Evolutionary conservation across 106 monocot species (phyloP), one percentile per base, ranked within the genome.

Genomic region (Apostasia shenzhenica): DNA sequence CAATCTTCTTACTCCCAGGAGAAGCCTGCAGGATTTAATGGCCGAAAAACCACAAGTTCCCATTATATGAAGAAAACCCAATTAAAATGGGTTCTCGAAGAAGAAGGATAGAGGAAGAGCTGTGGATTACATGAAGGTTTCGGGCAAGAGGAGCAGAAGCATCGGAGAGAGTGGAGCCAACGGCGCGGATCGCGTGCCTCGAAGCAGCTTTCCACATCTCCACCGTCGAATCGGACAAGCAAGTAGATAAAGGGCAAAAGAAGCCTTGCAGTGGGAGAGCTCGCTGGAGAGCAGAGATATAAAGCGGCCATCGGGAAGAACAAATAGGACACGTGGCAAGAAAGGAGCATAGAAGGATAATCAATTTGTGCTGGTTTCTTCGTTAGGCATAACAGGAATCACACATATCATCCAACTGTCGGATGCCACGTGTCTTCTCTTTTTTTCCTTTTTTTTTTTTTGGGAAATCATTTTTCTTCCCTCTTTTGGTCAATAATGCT

Each of bases 1-100:
- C 92, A 57, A 99, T 93, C 75, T 99, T 99, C 83, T 90, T 92
- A 75, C 83, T 89, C 40, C 90, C 92, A 1, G 89, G 56, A 2
- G 89, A 85, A 61, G 89, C 85, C 95, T 95, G 78, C 41, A 75
- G 62, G 5, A 40, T 1, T 3, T 8, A 7, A 2, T 9, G 1
- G 44, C 9, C n/a, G 6, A 14, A 2, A 49, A 71, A 68, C 51
- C 39, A 11, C 50, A 50, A 62, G 6, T 11, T 1, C 5, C 40
- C 61, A 62, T 4, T 11, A 3, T 10, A 65, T 3, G 49, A 73
- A 64, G 61, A 50, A 38, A 7, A 39, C 8, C 1, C 1, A 46
- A 14, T 13, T 45, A 76, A 52, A 12, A 65, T 1, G 37, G 14
- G 38, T 5, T 3, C 11, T 54, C 0, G 39, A 8, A 48, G 56